Base-by-base conservation (phyloP, 495 filamentous ascomycete genomes). In the Aspergillus cavernicola region DNA sequence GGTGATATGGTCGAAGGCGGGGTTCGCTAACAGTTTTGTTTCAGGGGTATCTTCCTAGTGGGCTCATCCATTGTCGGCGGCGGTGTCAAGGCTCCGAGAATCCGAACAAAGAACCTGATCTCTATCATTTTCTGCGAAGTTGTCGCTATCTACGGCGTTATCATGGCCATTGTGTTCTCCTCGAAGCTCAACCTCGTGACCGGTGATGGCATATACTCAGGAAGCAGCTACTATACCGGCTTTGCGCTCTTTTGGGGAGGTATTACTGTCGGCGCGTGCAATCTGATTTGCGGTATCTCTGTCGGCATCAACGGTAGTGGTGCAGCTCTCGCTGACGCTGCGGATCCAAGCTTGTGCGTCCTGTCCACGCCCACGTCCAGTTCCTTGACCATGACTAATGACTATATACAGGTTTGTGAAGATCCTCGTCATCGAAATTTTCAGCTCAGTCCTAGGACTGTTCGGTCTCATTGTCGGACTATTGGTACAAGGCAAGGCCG, bases 81-180 rank as follows among this genome's bases (percentile, higher is more conserved):
- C 55, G 95, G 95, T 73, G 95, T 99, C 66, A 88, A 86, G 62
- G 93, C 95, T 23, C 95, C 93, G 16, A 84, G 93, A 58, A 97
- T 99, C 67, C 87, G 92, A 60, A 99, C 95, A 47, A 99, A 99
- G 83, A 99, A 97, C 74, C 70, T 99, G 54, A 96, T 99, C 66
- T 97, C 95, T 60, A 97, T 99, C 76, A 97, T 99, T 76, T 99
- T 99, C 80, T 99, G 95, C 76, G 95, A 99, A 74, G 95, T 97
- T 59, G 95, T 99, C 56, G 95, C 95, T 64, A 99, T 99, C 68
- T 99, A 99, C 79, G 95, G 95, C 62, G 91, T 99, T 62, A 99
- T 99, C 73, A 97, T 97, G 89, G 85, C 92, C 55, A 99, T 99
- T 68, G 85, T 99, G 39, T 97, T 96, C 77, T 95, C 92, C 32